Conservation (phyloP, 2,329 filamentous ascomycete genomes). For the Lachnellula arida region DNA sequence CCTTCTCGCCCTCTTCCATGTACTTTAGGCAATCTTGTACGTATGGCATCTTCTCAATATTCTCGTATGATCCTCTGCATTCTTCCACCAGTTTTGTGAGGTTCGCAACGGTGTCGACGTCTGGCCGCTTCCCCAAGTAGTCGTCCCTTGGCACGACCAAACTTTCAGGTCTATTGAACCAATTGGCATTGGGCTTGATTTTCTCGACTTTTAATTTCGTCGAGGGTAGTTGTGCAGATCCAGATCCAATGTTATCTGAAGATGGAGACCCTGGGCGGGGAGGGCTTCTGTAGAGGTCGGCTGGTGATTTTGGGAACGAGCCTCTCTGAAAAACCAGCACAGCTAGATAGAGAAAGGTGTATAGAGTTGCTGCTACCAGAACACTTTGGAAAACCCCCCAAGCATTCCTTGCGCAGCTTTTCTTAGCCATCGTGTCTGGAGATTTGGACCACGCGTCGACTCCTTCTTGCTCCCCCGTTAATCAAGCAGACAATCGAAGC, state of each 20-base stretch:
- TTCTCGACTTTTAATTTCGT: constrained; percentile 34
- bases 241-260: constrained; percentile 9
- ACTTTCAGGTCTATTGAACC: constrained; percentile 48
- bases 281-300: constrained; percentile 25
- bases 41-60: constrained; percentile 51
- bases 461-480: not conserved
- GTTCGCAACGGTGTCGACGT: constrained; percentile 50
- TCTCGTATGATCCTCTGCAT: constrained; percentile 46
- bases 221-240: constrained; percentile 13
- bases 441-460: constrained; percentile 2
- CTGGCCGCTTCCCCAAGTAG: constrained; percentile 45
- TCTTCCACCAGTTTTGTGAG: constrained; percentile 46
- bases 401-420: constrained; percentile 20
- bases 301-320: constrained; percentile 24
- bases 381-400: constrained; percentile 29
- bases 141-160: constrained; percentile 47
- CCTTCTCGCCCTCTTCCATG: constrained; percentile 42
- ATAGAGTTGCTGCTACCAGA: constrained; percentile 24
- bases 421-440: constrained; percentile 27
- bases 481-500: not conserved
- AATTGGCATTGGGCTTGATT: constrained; percentile 48
- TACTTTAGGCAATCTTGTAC: constrained; percentile 49
- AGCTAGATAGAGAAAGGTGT: constrained; percentile 25
- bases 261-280: constrained; percentile 14
- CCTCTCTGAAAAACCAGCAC: constrained; percentile 26